These are phyloP conservation scores for Xylariaceae sp. DNA, from an alignment of 2,329 filamentous ascomycete species.

Conservation along the genomic window DNA sequence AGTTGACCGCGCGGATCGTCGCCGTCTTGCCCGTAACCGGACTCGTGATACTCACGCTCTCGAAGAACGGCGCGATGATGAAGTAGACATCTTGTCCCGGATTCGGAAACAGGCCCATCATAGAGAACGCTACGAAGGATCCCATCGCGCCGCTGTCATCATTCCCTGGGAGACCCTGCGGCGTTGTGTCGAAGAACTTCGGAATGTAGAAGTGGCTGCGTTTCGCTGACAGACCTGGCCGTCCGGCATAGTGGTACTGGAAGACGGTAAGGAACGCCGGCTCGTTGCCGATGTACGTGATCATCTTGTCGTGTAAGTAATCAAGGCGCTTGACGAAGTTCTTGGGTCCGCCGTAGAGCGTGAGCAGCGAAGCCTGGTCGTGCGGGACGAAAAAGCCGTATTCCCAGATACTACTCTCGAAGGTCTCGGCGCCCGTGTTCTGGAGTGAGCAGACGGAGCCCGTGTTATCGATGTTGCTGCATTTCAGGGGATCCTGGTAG, in stretches of 20 bases:
- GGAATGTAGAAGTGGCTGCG: constrained; percentile 63
- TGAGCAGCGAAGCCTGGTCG: constrained; percentile 49
- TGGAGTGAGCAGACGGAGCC: constrained; percentile 54
- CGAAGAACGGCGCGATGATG: constrained; percentile 65
- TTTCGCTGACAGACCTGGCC: constrained; percentile 50
- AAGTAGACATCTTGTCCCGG: constrained; percentile 65
- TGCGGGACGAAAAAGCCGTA: constrained; percentile 63
- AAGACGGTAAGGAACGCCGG: constrained; percentile 45
- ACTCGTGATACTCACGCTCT: constrained; percentile 52
- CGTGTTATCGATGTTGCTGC: constrained; percentile 45
- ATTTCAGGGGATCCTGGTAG: constrained; percentile 62
- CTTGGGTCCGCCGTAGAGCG: constrained; percentile 54
- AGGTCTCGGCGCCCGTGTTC: constrained; percentile 60
- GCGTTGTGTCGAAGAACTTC: constrained; percentile 53
- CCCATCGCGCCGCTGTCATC: constrained; percentile 69
- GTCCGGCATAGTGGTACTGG: constrained; percentile 64
- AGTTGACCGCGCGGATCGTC: constrained; percentile 55
- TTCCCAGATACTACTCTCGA: constrained; percentile 67
- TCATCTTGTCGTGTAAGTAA: constrained; percentile 58
- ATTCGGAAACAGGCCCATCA: constrained; percentile 67
- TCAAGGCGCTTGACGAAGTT: constrained; percentile 55
- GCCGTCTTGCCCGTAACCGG: constrained; percentile 55
- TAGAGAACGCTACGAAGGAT: constrained; percentile 57
- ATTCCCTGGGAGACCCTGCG: constrained; percentile 61
- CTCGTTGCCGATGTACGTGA: constrained; percentile 62